Evolutionary conservation across 1,284 basidiomycete genomes (phyloP), one percentile per base, ranked within the genome.

Genomic region (Cutaneotrichosporon cutaneum): DNA sequence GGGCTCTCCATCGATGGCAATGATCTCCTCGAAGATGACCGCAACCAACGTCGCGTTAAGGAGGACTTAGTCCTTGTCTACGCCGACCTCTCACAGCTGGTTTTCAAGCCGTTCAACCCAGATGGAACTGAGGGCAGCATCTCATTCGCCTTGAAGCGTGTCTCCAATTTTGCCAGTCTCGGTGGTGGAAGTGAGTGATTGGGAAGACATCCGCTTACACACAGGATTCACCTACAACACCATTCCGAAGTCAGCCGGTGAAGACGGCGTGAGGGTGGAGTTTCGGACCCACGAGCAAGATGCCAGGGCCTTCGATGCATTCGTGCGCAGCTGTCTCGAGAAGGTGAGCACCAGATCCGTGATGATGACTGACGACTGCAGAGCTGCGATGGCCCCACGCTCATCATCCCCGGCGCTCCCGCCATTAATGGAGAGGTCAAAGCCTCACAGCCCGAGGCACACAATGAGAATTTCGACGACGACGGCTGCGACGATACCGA

Each of bases 271-370:
- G 3, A 16, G 18, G 3, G 52, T 54, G 13, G 35, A 39, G 22
- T 39, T 54, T 10, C 18, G 22, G 7, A 58, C 39, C 16, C 6
- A 36, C 8, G 33, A 16, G 16, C 14, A 39, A 22, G 32, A 58
- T 13, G 82, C 81, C 57, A 87, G 84, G 10, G 77, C 72, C 45
- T 82, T 82, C 21, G 47, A 13, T 24, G n/a, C 16, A 10, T 52
- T 21, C 32, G n/a, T 32, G 13, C 11, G 13, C 11, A 47, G 22
- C 13, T 47, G 24, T 22, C 3, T 47, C 11, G 14, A 26, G 45
- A 26, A 47, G 14, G 45, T 47, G 14, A 13, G 22, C 4, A 4
- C 45, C 22, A 24, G 22, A 22, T 26, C 24, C 5, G 22, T 3
- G 10, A 24, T 14, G 22, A 24, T 5, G 9, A 11, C 45, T 47